phyloP scores from a whole-genome alignment of 1,139 yeast genomes.

The Pichia sp. region DNA sequence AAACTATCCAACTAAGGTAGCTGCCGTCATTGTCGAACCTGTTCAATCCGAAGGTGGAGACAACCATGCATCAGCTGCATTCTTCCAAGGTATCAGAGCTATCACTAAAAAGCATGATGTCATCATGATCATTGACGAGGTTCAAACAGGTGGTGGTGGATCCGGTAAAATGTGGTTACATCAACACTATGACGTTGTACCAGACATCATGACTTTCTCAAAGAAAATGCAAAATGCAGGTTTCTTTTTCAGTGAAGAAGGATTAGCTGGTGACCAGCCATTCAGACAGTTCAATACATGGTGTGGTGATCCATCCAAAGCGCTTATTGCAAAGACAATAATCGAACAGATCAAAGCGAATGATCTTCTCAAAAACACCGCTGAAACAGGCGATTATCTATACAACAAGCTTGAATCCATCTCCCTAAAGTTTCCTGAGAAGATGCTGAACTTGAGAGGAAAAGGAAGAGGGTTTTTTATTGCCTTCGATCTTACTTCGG shows the following conservation, averaged over 20 bases:
- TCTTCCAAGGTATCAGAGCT: constrained; percentile 72
- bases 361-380: constrained; percentile 44
- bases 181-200: constrained; percentile 63
- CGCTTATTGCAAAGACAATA: constrained; percentile 44
- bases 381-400: constrained; percentile 54
- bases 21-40: constrained; percentile 70
- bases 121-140: constrained; percentile 71
- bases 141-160: constrained; percentile 83
- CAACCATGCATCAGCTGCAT: constrained; percentile 66
- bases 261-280: constrained; percentile 57
- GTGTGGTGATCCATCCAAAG: constrained; percentile 65
- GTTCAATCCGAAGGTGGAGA: constrained; percentile 87
- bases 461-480: constrained; percentile 62
- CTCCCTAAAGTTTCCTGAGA: constrained; percentile 31
- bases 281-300: constrained; percentile 78
- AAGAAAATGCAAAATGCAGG: constrained; percentile 79
- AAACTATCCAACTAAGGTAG: constrained; percentile 45
- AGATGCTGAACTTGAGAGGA: constrained; percentile 54
- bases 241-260: constrained; percentile 63
- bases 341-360: constrained; percentile 49
- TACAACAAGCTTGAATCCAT: constrained; percentile 39
- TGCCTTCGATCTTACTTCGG: constrained; percentile 56
- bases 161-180: constrained; percentile 83
- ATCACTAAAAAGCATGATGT: constrained; percentile 60
- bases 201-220: constrained; percentile 69